A percentile compares a stretch with the other conserved stretches of the same genome.
phyloP scores from a whole-genome alignment of 805 yeast genomes.

The Barnettozyma sucrosica region DNA sequence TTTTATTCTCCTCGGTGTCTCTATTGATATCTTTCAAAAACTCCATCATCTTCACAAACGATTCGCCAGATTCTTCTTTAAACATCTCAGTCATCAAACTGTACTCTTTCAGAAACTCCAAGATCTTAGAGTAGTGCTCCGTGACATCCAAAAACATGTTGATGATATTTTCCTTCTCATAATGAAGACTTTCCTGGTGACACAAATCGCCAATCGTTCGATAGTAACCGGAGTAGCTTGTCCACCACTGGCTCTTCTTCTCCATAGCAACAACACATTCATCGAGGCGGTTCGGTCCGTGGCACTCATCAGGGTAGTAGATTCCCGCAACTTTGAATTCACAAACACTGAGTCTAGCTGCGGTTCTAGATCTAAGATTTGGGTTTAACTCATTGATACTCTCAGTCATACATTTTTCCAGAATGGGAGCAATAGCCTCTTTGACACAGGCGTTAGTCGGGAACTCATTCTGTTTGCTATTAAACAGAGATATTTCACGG shows the following conservation, averaged over 20 bases:
- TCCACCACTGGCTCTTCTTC: slow-evolving; percentile 59
- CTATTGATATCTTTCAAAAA: slow-evolving; percentile 14
- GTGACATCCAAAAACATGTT: slow-evolving; percentile 44
- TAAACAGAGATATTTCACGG: slow-evolving; percentile 10
- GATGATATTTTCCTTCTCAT: slow-evolving; percentile 45
- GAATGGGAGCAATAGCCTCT: slow-evolving; percentile 34
- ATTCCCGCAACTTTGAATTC: slow-evolving; percentile 46
- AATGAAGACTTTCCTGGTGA: slow-evolving; percentile 44
- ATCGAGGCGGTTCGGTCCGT: slow-evolving; percentile 19
- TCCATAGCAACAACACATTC: slow-evolving; percentile 39
- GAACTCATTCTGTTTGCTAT: slow-evolving; percentile 6
- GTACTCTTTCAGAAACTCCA: slow-evolving; percentile 17
- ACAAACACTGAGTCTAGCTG: slow-evolving; percentile 47
- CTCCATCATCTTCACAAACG: slow-evolving; percentile 10
- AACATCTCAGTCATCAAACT: slow-evolving; percentile 16
- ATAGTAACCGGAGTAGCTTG: slow-evolving; percentile 63
- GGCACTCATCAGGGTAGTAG: slow-evolving; percentile 27
- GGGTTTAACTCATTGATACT: slow-evolving; percentile 37
- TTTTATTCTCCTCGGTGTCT: slow-evolving; percentile 7
- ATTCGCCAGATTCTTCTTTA: slow-evolving; percentile 11
- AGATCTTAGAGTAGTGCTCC: slow-evolving; percentile 21
- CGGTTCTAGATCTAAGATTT: slow-evolving; percentile 32
- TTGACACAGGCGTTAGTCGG: slow-evolving; percentile 30
- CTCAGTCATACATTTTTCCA: slow-evolving; percentile 35
- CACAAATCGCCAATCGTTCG: slow-evolving; percentile 49